A percentile compares a stretch with the other conserved stretches of the same genome.
Evolutionary conservation across 2,329 filamentous ascomycete species (phyloP).

Genomic region (Paracoccidioides lutzii): DNA sequence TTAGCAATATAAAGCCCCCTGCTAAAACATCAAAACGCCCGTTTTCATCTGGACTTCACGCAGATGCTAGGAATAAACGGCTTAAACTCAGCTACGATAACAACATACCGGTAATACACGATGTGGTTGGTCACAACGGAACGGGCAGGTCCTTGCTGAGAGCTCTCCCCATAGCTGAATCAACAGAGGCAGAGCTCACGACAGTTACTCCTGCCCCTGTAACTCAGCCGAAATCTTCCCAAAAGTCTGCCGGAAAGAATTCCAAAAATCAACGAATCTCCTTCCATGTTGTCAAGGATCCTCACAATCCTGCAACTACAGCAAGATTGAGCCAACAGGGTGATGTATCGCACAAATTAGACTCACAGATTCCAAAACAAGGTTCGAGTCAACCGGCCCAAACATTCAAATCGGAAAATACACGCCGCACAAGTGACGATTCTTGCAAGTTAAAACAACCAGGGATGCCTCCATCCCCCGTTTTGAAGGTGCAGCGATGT

Average conservation of each 20-base stretch:
- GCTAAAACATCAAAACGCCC: slow-evolving; percentile 14
- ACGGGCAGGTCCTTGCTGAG: no score
- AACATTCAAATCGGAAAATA: neutral
- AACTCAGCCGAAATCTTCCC: slow-evolving; percentile 15
- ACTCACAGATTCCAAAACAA: neutral
- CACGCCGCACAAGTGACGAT: neutral
- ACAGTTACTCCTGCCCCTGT: slow-evolving; percentile 11
- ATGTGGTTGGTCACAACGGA: neutral
- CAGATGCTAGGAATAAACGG: slow-evolving; percentile 5
- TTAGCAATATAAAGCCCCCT: slow-evolving; percentile 15
- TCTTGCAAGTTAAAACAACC: neutral
- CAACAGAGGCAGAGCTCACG: neutral
- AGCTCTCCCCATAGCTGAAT: neutral
- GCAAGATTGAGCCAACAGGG: slow-evolving; percentile 55
- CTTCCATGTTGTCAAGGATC: slow-evolving; percentile 68
- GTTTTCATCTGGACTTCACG: neutral
- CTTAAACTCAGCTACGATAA: neutral
- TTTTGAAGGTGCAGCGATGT: slow-evolving; percentile 9
- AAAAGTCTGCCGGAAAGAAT: slow-evolving; percentile 18
- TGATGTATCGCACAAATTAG: slow-evolving; percentile 21
- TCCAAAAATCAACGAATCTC: slow-evolving; percentile 37
- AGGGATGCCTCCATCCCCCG: slow-evolving; percentile 9
- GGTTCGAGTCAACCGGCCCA: neutral
- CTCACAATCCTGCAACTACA: slow-evolving; percentile 50
- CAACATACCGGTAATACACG: neutral